phyloP scores from a whole-genome alignment of 306 rosid genomes.

The Vigna unguiculata region DNA sequence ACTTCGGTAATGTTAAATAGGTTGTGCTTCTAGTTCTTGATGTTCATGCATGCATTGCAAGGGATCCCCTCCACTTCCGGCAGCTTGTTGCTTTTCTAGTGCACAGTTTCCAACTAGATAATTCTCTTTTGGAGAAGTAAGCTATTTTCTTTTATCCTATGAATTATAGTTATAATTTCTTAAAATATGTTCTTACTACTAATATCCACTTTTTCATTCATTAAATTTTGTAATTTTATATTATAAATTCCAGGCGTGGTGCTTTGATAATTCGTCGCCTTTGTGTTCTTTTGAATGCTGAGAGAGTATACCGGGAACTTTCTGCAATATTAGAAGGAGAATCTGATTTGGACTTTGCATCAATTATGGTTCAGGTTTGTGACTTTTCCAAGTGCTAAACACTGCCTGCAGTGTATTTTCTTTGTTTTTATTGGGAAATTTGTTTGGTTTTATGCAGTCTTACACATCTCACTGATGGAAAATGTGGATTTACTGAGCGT shows the following conservation, averaged over 20 bases:
- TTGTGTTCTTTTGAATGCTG: slow-evolving; percentile 94
- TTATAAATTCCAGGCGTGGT: slow-evolving; percentile 74
- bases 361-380: slow-evolving; percentile 91
- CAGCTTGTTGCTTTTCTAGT: slow-evolving; percentile 85
- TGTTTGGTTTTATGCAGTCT: slow-evolving; percentile 11
- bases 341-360: slow-evolving; percentile 86
- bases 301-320: slow-evolving; percentile 88
- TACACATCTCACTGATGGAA: neutral
- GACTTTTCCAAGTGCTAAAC: slow-evolving; percentile 37
- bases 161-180: slow-evolving; percentile 27
- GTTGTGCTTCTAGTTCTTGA: slow-evolving; percentile 97
- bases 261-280: slow-evolving; percentile 91
- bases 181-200: slow-evolving; percentile 30
- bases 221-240: neutral
- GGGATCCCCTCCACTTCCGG: slow-evolving; percentile 80
- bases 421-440: neutral
- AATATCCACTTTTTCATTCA: slow-evolving; percentile 22
- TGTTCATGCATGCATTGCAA: slow-evolving; percentile 93
- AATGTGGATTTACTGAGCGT: slow-evolving; percentile 10
- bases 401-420: slow-evolving; percentile 17
- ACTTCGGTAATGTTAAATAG: slow-evolving; percentile 49
- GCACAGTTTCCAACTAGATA: slow-evolving; percentile 69
- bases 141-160: slow-evolving; percentile 43
- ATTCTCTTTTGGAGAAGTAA: slow-evolving; percentile 93
- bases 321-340: slow-evolving; percentile 88